Percentiles rank a stretch among this genome's conserved stretches.
Conservation (phyloP, 1,284 basidiomycete species). For the Trichosporon asahii region DNA sequence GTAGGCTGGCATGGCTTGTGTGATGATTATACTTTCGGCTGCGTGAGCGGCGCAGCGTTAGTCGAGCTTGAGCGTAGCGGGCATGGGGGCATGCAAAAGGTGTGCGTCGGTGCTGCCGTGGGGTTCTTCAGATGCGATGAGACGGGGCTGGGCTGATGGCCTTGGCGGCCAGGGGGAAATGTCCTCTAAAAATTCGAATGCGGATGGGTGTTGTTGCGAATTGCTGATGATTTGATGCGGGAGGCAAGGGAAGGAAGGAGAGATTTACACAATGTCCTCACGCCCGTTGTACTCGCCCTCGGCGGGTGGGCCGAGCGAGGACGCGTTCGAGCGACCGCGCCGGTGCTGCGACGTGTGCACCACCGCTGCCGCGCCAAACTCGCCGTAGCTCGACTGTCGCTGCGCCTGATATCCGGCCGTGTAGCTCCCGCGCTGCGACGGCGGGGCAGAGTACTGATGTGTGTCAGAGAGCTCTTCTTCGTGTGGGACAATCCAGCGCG, state of each 20-base stretch:
- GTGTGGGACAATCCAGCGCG: too few species aligned
- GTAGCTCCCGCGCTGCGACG: conserved; percentile 2
- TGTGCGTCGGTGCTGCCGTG: not conserved
- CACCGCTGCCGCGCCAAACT: conserved; percentile 2
- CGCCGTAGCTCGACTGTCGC: conserved; percentile 10
- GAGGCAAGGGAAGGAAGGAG: not conserved
- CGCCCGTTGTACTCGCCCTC: conserved; percentile 13
- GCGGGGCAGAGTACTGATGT: not conserved
- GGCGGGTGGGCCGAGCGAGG: not conserved
- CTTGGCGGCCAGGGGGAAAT: not conserved
- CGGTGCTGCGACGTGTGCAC: conserved; percentile 10
- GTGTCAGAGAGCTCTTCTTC: too few species aligned
- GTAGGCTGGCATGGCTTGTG: too few species aligned
- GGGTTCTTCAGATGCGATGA: not conserved
- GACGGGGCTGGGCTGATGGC: not conserved
- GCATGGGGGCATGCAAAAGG: not conserved
- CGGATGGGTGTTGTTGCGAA: not conserved
- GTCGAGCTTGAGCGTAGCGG: not conserved
- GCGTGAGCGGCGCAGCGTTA: not conserved
- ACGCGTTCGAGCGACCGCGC: conserved; percentile 13
- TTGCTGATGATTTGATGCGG: conserved; percentile 1
- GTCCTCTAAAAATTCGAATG: not conserved
- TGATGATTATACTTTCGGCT: conserved; percentile 1
- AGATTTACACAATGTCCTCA: conserved; percentile 17
- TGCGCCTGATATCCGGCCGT: not conserved